Base-by-base conservation (phyloP, 1,139 yeast species). In the Maudiozyma humilis region DNA sequence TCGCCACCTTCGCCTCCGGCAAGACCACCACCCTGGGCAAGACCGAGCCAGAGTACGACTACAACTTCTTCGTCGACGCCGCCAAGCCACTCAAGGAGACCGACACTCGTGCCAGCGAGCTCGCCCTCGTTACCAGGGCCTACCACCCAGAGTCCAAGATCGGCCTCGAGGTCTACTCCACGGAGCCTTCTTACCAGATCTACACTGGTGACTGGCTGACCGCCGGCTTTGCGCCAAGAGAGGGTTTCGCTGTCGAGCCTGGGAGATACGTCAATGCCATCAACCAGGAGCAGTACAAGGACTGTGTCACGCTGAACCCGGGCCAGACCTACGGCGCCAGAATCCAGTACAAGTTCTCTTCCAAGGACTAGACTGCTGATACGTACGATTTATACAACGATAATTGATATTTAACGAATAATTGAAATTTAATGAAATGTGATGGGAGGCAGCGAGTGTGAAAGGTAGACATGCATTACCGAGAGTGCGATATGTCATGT, bases 181-280 rank as follows among this genome's bases (percentile, higher is more conserved):
- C 87, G 1, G 88, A 81, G 50, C 88, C 88, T 4, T 66, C 78
- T 3, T 79, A 76, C 69, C 87, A 80, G 61, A 68, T 81, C 43
- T 81, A 80, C 62, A 78, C 86, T 32, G 84, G 84, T 30, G 79
- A 75, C 51, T 67, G 67, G 43, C 68, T 73, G 45, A 55, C 70
- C 46, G 66, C 61, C 5, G 61, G 62, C 18, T 54, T 52, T 27
- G 64, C 66, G 23, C 57, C 67, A 27, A 70, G 85, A 59, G 63
- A 73, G 44, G 87, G 85, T 4, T 72, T 80, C 59, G 79, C 83
- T 50, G 67, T 79, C 38, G 88, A 81, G 60, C 79, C 84, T 30
- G 72, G 76, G 31, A 69, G 86, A 55, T 78, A 69, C 55, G 71
- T 78, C 37, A 69, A 79, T 60, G 84, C 86, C 6, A 67, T 73